Evolutionary conservation across 441 rosid genomes (phyloP).

Genomic region (Gossypium lobatum): DNA sequence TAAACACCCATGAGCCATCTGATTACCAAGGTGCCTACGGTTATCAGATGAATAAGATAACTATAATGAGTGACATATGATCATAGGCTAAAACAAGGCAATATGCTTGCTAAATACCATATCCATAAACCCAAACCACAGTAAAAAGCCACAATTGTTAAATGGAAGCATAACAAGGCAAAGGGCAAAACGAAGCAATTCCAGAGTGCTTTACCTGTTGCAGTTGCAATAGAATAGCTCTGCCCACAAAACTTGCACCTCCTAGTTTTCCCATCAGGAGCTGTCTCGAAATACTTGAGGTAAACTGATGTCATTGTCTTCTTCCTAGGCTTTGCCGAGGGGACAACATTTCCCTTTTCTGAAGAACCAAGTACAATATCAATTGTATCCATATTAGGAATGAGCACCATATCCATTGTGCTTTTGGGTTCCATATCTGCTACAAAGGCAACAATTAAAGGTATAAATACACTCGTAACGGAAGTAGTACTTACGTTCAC

Average conservation of each 20-base stretch:
- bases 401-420: conserved; percentile 56
- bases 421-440: conserved; percentile 79
- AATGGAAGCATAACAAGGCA: not conserved
- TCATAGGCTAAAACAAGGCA: conserved; percentile 2
- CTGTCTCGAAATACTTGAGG: conserved; percentile 82
- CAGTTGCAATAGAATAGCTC: conserved; percentile 87
- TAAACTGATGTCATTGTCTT: conserved; percentile 92
- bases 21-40: conserved; percentile 71
- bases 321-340: conserved; percentile 64
- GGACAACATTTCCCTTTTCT: conserved; percentile 44
- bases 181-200: not conserved
- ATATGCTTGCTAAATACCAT: conserved; percentile 2
- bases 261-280: conserved; percentile 75
- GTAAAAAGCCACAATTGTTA: not conserved
- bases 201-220: conserved; percentile 53
- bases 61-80: not conserved
- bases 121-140: not conserved
- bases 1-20: not conserved
- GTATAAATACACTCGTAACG: conserved; percentile 2
- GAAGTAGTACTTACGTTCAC: not conserved
- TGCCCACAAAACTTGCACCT: conserved; percentile 93
- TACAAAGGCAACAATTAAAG: conserved; percentile 20
- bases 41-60: conserved; percentile 10
- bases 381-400: conserved; percentile 50
- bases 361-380: conserved; percentile 73